Conservation (phyloP, 2,329 filamentous ascomycete genomes). For the Aspergillus floridensis region DNA sequence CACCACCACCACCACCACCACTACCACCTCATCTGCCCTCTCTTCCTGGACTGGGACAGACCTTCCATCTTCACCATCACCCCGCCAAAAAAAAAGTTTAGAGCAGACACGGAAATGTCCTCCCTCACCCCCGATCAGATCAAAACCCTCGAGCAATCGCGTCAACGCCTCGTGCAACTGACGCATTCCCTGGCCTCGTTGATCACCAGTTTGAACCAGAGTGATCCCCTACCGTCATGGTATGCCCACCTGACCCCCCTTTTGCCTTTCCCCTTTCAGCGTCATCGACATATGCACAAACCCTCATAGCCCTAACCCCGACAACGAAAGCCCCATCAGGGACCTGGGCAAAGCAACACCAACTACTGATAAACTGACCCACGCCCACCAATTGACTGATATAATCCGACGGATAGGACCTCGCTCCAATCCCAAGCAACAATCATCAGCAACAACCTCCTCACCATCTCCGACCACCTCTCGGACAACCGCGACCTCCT, state of each 20-base stretch:
- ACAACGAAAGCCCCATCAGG: too few species aligned
- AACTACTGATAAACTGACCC: not conserved
- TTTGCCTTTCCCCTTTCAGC: too few species aligned
- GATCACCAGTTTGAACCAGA: conserved; percentile 58
- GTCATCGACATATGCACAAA: too few species aligned
- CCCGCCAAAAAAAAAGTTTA: too few species aligned
- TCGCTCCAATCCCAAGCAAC: conserved; percentile 70
- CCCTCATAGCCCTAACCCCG: too few species aligned
- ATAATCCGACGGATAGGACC: conserved; percentile 47
- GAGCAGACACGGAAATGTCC: conserved; percentile 29
- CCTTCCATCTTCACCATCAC: not conserved
- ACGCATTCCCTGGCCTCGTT: conserved; percentile 67
- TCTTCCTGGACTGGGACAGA: not conserved
- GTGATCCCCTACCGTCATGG: conserved; percentile 66
- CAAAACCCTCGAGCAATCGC: conserved; percentile 68
- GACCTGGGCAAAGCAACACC: not conserved
- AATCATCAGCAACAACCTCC: conserved; percentile 69
- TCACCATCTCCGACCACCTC: conserved; percentile 64
- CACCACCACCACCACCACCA: not conserved
- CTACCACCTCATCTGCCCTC: not conserved
- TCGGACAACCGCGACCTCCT: conserved; percentile 66
- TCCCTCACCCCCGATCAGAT: conserved; percentile 42
- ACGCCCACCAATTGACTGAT: too few species aligned
- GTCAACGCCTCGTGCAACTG: conserved; percentile 66
- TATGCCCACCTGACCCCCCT: conserved; percentile 39